phyloP scores from a whole-genome alignment of 495 filamentous ascomycete species.

The Astrocystis sublimbata region DNA sequence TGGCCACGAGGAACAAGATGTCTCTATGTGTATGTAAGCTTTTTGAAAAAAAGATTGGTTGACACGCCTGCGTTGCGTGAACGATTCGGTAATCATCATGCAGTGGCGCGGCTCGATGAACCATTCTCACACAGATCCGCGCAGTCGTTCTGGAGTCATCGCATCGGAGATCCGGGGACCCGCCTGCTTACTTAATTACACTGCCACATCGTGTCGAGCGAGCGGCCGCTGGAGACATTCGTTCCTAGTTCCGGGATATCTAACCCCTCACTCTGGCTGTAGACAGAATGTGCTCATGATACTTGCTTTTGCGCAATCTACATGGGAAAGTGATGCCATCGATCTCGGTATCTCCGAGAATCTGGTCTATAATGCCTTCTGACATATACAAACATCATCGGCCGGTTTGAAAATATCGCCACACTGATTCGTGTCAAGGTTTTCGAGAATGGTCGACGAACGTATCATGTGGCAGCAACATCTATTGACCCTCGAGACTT shows the following conservation, averaged over 20 bases:
- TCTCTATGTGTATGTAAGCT: no score
- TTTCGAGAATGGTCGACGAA: no score
- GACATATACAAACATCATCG: neutral
- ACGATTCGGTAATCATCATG: neutral
- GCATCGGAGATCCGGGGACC: slow-evolving; percentile 5
- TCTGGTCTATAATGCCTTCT: neutral
- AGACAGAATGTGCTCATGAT: neutral
- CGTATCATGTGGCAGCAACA: no score
- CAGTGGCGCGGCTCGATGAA: neutral
- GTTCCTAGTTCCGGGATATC: neutral
- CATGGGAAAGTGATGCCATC: neutral
- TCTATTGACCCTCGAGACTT: no score
- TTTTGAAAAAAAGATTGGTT: no score
- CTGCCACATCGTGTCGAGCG: neutral
- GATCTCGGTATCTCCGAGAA: neutral
- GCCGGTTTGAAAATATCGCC: neutral
- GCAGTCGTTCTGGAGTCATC: neutral
- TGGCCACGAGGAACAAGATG: neutral
- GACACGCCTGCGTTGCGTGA: no score
- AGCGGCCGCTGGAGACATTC: neutral
- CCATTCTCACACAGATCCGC: neutral
- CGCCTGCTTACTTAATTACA: no score
- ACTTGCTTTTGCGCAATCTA: neutral
- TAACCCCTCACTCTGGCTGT: neutral
- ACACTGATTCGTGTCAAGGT: neutral